Evolutionary conservation across 2,329 filamentous ascomycete species (phyloP).

Genomic region (Clarireedia monteithiana): DNA sequence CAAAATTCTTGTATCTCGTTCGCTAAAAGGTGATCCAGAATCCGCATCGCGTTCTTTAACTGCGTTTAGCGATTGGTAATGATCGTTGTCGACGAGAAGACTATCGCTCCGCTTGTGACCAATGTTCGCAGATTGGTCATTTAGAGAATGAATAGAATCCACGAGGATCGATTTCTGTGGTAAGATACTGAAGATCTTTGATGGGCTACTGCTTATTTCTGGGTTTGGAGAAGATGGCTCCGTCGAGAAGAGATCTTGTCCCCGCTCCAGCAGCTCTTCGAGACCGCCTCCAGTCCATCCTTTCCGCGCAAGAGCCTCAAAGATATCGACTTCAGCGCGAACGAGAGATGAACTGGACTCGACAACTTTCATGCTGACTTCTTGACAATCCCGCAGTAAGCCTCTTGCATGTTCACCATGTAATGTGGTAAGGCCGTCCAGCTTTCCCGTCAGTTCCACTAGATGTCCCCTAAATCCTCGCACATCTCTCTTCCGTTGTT

Average conservation of each 20-base stretch:
- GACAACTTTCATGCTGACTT: conserved; percentile 53
- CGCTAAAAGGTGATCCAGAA: conserved; percentile 46
- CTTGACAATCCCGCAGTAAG: conserved; percentile 55
- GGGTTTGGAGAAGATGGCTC: conserved; percentile 30
- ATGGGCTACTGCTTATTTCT: conserved; percentile 27
- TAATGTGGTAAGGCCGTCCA: conserved; percentile 54
- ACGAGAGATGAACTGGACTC: conserved; percentile 59
- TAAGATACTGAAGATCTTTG: conserved; percentile 56
- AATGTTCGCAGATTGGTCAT: conserved; percentile 14
- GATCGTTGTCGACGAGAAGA: conserved; percentile 42
- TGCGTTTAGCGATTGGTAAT: conserved; percentile 51
- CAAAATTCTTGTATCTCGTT: conserved; percentile 31
- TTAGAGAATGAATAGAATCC: conserved; percentile 35
- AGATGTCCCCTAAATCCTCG: conserved; percentile 53
- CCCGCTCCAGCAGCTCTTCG: conserved; percentile 57
- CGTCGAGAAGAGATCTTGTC: conserved; percentile 52
- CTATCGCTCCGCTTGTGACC: conserved; percentile 45
- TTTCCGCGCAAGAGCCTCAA: conserved; percentile 57
- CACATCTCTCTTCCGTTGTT: conserved; percentile 52
- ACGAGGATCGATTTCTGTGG: conserved; percentile 57
- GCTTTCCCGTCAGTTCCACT: conserved; percentile 51
- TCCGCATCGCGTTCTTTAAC: conserved; percentile 30
- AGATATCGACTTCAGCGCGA: conserved; percentile 62
- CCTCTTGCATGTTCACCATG: conserved; percentile 54
- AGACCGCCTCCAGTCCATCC: conserved; percentile 61